A percentile compares a stretch with the other conserved stretches of the same genome.
Evolutionary conservation across 2,329 filamentous ascomycete genomes (phyloP).

Genomic region (Setomelanomma holmii): DNA sequence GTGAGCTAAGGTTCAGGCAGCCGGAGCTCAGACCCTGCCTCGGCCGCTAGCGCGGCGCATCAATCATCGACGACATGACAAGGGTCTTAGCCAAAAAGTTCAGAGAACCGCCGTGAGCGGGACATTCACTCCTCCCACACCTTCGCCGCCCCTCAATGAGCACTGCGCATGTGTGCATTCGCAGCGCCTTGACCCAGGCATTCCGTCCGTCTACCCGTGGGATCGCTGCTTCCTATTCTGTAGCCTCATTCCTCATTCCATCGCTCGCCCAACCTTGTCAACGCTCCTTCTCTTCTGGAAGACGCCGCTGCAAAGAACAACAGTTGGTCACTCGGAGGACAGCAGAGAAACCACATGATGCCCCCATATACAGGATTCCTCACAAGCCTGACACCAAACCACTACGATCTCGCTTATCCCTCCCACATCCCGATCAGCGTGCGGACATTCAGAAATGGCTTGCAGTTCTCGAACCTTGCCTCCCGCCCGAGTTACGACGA

Average conservation of each 20-base stretch:
- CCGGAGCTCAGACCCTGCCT: conserved; percentile 5
- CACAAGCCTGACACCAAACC: conserved; percentile 15
- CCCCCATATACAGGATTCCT: conserved; percentile 1
- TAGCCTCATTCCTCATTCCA: conserved; percentile 46
- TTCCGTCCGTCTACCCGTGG: conserved; percentile 38
- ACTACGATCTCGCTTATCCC: conserved; percentile 24
- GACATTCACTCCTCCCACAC: conserved; percentile 22
- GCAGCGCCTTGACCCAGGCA: conserved; percentile 45
- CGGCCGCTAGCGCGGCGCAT: conserved; percentile 12
- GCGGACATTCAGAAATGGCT: conserved; percentile 44
- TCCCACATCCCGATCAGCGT: conserved; percentile 28
- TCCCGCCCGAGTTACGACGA: conserved; percentile 45
- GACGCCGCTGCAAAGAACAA: conserved; percentile 19
- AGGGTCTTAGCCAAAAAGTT: conserved; percentile 26
- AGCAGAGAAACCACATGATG: conserved; percentile 1
- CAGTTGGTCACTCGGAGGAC: neutral
- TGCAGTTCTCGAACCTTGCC: conserved; percentile 42
- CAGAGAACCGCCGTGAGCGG: conserved; percentile 19
- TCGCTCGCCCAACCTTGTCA: conserved; percentile 29
- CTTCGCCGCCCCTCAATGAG: conserved; percentile 42
- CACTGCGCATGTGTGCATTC: conserved; percentile 47
- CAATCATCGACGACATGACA: conserved; percentile 9
- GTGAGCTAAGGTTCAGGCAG: conserved; percentile 14
- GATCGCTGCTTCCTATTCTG: conserved; percentile 26
- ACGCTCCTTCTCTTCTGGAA: conserved; percentile 35